These are phyloP conservation scores for Sporothrix globosa DNA, from an alignment of 2,329 filamentous ascomycete genomes.

Conservation along the genomic window DNA sequence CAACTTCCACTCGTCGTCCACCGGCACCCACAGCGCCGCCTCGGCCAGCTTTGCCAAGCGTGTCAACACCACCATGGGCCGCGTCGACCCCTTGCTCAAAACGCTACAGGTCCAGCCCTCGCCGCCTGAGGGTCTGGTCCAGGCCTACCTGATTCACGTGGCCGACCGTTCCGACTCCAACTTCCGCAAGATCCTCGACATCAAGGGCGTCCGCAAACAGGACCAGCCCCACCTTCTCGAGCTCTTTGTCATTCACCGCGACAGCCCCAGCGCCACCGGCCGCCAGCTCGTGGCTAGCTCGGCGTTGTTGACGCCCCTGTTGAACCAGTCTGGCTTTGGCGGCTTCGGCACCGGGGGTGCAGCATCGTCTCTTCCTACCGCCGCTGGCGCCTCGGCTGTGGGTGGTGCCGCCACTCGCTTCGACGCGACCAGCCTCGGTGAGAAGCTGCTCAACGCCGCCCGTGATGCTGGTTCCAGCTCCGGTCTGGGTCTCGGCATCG, in stretches of 20 bases:
- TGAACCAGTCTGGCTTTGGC: slow-evolving; percentile 51
- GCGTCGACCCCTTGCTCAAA: slow-evolving; percentile 90
- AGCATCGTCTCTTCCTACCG: slow-evolving; percentile 45
- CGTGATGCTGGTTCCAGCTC: slow-evolving; percentile 61
- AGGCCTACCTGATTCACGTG: slow-evolving; percentile 97
- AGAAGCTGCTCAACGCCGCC: slow-evolving; percentile 84
- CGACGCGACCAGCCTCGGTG: slow-evolving; percentile 61
- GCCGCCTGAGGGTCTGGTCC: slow-evolving; percentile 89
- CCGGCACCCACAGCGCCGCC: slow-evolving; percentile 42
- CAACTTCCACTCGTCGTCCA: slow-evolving; percentile 54
- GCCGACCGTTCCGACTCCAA: slow-evolving; percentile 91
- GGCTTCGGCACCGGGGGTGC: slow-evolving; percentile 41
- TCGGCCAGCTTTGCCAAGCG: slow-evolving; percentile 76
- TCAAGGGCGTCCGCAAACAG: slow-evolving; percentile 86
- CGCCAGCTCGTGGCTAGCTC: slow-evolving; percentile 71
- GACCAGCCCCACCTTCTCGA: slow-evolving; percentile 85
- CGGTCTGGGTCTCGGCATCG: slow-evolving; percentile 24
- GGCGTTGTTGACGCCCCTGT: slow-evolving; percentile 70
- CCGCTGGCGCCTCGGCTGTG: background rate
- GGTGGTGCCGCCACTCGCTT: slow-evolving; percentile 26
- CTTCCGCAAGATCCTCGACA: slow-evolving; percentile 92
- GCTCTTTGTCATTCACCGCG: slow-evolving; percentile 78
- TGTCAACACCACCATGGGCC: slow-evolving; percentile 79
- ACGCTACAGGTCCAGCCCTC: slow-evolving; percentile 91
- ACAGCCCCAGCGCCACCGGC: slow-evolving; percentile 66